Evolutionary conservation across 176 grass and related monocot species (phyloP).

Genomic region (Oryza punctata): DNA sequence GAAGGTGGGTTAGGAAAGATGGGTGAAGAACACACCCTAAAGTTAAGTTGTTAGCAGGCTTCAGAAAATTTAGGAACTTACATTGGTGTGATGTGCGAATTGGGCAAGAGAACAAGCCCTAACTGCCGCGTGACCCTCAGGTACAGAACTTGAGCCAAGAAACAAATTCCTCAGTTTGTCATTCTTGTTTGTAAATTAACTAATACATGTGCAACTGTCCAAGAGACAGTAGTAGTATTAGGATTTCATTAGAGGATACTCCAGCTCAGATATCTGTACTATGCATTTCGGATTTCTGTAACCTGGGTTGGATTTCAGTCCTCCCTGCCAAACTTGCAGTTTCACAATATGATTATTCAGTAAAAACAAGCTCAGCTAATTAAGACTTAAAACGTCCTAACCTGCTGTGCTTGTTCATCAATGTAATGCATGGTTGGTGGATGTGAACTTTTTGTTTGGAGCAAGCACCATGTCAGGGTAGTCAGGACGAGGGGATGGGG

Average conservation of each 20-base stretch:
- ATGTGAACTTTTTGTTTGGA: neutral
- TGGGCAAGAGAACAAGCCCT: slow-evolving; percentile 9
- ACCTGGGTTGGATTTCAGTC: neutral
- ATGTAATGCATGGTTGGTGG: neutral
- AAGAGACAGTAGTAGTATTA: too few species aligned
- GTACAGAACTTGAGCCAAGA: neutral
- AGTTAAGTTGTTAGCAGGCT: neutral
- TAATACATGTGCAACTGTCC: too few species aligned
- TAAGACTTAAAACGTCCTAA: neutral
- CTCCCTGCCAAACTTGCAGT: neutral
- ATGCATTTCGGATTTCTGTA: neutral
- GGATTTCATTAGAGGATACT: neutral
- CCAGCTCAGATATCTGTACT: neutral
- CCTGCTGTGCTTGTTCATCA: neutral
- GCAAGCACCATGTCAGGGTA: neutral
- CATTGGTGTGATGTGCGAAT: neutral
- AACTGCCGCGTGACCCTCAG: neutral
- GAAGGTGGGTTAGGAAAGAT: too few species aligned
- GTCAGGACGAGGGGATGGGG: neutral
- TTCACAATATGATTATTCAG: neutral
- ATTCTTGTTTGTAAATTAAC: neutral
- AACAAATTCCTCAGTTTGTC: neutral
- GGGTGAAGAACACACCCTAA: too few species aligned
- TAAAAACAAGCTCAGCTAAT: neutral
- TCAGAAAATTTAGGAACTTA: neutral